phyloP scores from a whole-genome alignment of 1,284 basidiomycete species.

The Volvariella volvacea region DNA sequence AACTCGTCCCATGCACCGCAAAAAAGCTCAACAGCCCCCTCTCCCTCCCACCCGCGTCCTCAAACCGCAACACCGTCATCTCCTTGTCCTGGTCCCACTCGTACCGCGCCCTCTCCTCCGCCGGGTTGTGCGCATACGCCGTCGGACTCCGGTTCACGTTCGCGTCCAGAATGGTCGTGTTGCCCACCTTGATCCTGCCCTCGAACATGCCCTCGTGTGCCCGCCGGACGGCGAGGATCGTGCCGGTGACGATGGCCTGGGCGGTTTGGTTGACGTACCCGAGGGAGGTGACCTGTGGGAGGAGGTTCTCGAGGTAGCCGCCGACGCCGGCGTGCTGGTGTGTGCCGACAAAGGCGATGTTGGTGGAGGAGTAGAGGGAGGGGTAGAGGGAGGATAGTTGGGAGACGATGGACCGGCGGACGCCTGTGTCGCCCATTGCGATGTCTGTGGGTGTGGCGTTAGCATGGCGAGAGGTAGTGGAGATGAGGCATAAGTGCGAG shows the following conservation, averaged over 20 bases:
- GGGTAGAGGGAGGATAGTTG: constrained; percentile 50
- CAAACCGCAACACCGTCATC: constrained; percentile 59
- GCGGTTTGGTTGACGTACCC: constrained; percentile 69
- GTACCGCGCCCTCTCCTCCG: constrained; percentile 58
- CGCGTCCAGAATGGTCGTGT: constrained; percentile 58
- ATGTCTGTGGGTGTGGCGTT: constrained; percentile 41
- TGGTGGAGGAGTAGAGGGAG: constrained; percentile 60
- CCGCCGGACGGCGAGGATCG: constrained; percentile 59
- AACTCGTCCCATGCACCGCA: constrained; percentile 74
- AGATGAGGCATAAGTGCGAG: constrained; percentile 2
- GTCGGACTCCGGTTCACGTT: constrained; percentile 73
- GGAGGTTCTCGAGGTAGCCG: constrained; percentile 71
- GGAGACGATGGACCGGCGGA: constrained; percentile 64
- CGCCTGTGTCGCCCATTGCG: constrained; percentile 74
- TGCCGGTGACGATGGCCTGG: constrained; percentile 65
- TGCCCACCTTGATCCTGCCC: constrained; percentile 59
- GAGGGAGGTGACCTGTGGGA: constrained; percentile 70
- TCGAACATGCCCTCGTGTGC: constrained; percentile 60
- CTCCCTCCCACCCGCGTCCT: constrained; percentile 47
- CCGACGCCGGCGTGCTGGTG: constrained; percentile 76
- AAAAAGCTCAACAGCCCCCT: constrained; percentile 72
- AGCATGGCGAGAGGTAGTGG: constrained; percentile 3
- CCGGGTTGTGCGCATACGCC: constrained; percentile 69
- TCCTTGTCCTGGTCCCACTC: constrained; percentile 69
- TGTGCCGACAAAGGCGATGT: constrained; percentile 74